phyloP scores from a whole-genome alignment of 2,329 filamentous ascomycete genomes.

The Aureobasidium sp. region DNA sequence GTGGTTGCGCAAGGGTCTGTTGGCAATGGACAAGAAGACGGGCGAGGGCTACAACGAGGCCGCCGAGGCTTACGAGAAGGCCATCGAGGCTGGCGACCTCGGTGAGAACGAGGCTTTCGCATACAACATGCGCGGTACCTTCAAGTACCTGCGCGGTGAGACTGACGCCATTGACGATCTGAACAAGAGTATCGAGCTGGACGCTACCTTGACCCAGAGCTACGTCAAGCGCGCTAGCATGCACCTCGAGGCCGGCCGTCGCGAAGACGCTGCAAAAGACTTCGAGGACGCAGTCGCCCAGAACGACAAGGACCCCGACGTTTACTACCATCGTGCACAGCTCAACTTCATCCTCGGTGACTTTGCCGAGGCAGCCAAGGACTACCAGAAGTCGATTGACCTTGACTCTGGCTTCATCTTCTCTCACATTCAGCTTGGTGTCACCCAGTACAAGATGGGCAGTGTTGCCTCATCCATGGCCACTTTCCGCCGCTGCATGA shows the following conservation, averaged over 20 bases:
- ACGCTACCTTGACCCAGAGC: constrained; percentile 84
- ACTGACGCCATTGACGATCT: constrained; percentile 75
- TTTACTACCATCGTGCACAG: constrained; percentile 98
- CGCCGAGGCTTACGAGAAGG: constrained; percentile 76
- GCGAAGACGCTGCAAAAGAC: constrained; percentile 78
- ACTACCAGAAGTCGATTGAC: constrained; percentile 99
- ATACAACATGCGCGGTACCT: constrained; percentile 94
- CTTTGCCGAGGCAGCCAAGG: constrained; percentile 87
- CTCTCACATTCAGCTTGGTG: constrained; percentile 97
- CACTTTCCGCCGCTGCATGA: constrained; percentile 93
- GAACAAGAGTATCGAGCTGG: constrained; percentile 85
- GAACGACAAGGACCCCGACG: constrained; percentile 85
- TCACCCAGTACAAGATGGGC: constrained; percentile 99
- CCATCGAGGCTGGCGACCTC: constrained; percentile 72
- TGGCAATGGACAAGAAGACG: constrained; percentile 77
- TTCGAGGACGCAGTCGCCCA: constrained; percentile 80
- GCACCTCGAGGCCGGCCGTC: constrained; percentile 84
- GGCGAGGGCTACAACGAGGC: constrained; percentile 89
- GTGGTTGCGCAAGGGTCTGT: constrained; percentile 75
- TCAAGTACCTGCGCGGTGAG: constrained; percentile 86
- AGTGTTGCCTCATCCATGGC: constrained; percentile 97
- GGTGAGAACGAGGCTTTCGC: constrained; percentile 81
- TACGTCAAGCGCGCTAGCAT: constrained; percentile 99
- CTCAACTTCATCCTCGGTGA: constrained; percentile 96
- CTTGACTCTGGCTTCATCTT: constrained; percentile 95